Conservation (phyloP, 176 grass and related monocot species). For the Poa annua region DNA sequence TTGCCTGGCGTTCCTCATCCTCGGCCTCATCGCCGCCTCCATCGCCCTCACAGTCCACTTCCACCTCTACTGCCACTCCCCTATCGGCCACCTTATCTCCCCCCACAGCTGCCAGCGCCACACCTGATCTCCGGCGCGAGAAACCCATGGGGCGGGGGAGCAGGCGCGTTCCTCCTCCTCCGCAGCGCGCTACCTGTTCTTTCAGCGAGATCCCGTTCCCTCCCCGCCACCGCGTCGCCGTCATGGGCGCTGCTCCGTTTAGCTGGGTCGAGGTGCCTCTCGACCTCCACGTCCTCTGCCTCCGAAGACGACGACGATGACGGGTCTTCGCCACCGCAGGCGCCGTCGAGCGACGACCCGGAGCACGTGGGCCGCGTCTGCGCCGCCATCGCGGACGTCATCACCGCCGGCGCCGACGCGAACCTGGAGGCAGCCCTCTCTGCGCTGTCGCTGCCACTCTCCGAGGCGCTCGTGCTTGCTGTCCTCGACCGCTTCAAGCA, state of each 20-base stretch:
- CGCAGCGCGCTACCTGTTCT: background rate
- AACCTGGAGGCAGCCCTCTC: conserved; percentile 55
- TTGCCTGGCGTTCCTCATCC: conserved; percentile 56
- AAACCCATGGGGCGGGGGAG: no score
- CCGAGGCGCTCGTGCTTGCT: conserved; percentile 49
- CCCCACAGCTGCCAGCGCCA: conserved; percentile 51
- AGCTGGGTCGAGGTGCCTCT: conserved; percentile 16
- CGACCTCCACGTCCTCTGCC: conserved; percentile 29
- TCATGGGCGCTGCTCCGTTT: background rate
- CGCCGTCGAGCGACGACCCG: conserved; percentile 1
- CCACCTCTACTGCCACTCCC: conserved; percentile 76
- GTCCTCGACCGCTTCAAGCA: conserved; percentile 62
- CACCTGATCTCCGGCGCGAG: conserved; percentile 9
- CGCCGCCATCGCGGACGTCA: conserved; percentile 59
- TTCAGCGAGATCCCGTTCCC: conserved; percentile 28
- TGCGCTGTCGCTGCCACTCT: conserved; percentile 45
- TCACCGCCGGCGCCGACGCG: conserved; percentile 30
- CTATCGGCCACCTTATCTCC: conserved; percentile 61
- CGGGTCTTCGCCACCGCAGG: background rate
- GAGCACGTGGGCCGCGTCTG: conserved; percentile 54
- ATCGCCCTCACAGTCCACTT: conserved; percentile 75
- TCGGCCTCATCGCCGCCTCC: conserved; percentile 55
- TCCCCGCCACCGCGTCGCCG: background rate
- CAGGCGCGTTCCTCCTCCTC: background rate
- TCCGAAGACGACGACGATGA: background rate